These are phyloP conservation scores for Solanum bukasovii DNA, from an alignment of 257 asterid genomes.

Conservation along the genomic window DNA sequence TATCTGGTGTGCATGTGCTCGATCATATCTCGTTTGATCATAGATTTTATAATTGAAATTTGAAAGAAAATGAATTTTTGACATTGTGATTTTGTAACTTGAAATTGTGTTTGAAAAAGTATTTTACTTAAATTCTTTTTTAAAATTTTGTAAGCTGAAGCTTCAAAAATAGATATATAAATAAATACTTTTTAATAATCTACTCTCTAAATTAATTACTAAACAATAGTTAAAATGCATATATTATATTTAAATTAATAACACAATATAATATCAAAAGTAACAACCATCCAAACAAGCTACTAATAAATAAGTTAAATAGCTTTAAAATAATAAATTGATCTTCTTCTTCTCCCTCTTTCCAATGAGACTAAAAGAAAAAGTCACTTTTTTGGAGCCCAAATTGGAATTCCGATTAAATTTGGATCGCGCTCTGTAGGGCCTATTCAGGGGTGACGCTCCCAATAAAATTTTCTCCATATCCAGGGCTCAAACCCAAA, in stretches of 20 bases:
- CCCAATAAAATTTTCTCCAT: no score
- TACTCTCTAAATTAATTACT: neutral
- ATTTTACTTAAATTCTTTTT: neutral
- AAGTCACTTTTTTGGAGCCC: neutral
- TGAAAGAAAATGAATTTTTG: neutral
- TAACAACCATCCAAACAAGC: neutral
- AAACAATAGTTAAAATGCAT: neutral
- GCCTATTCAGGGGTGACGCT: no score
- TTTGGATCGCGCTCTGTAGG: rapidly evolving
- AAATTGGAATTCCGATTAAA: no score
- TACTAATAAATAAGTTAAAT: neutral
- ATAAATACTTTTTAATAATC: no score
- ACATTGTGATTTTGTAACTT: neutral
- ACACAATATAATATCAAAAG: neutral
- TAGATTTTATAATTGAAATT: no score
- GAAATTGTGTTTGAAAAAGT: neutral
- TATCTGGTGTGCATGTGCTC: neutral
- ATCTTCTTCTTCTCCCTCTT: neutral
- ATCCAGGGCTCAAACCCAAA: rapidly evolving
- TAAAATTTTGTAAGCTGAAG: neutral
- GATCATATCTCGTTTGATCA: neutral
- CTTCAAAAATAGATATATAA: neutral
- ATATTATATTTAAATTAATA: no score
- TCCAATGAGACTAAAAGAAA: neutral
- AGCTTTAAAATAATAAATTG: neutral